Evolutionary conservation across 805 yeast genomes (phyloP), one percentile per base, ranked within the genome.

Genomic region (Saitoella complicata): DNA sequence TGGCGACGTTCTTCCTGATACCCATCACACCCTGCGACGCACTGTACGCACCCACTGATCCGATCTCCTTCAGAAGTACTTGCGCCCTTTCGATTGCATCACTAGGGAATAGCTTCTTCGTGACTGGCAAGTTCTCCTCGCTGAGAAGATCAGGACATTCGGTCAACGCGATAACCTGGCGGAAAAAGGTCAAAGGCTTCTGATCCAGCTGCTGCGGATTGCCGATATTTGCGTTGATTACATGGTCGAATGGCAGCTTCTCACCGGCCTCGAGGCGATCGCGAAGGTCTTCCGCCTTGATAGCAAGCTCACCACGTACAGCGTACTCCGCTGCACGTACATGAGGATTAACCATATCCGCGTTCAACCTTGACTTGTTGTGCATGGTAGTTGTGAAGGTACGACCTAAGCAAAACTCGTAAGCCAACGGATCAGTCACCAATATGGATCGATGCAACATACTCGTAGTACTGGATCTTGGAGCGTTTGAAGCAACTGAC

Each of bases 191-290:
- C 54, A 91, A 69, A 1, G 99, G 98, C 56, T 78, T 72, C 62
- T 91, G 99, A 53, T 85, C 88, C 58, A 91, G 70, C 60, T 88
- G 97, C 63, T 91, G 99, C 1, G 99, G 99, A 60, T 91, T 91
- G 32, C 99, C 99, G 50, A 91, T 91, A 60, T 91, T 91, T 51
- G 95, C 91, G 56, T 76, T 78, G 58, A 93, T 80, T 55, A 91
- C 82, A 48, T 72, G 66, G 38, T 72, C 64, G 58, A 86, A 91
- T 0, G 94, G 94, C 51, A 85, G 65, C 5, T 81, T 74, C 12
- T 67, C 68, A 30, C 81, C 78, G 37, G 73, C 67, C 38, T 65
- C 59, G 37, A 91, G 67, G 52, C 74, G 71, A 7, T 62, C 64
- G 47, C 78, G 70, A 47, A 91, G 65, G 57, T 85, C 82, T 55